A percentile compares a stretch with the other conserved stretches of the same genome.
Conservation (phyloP, 2,329 filamentous ascomycete genomes). For the Mariannaea elegans region DNA sequence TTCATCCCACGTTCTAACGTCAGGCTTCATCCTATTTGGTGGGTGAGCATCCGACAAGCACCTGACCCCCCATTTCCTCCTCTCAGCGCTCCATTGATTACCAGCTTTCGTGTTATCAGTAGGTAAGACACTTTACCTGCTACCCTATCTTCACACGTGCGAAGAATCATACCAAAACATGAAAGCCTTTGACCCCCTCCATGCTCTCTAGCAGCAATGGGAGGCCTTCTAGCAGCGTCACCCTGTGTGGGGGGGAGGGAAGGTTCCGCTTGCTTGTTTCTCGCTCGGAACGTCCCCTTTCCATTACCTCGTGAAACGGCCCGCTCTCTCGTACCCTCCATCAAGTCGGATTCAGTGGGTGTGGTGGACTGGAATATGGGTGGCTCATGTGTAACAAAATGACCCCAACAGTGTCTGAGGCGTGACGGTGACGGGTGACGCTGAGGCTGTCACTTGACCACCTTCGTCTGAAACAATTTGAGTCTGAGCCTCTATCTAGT, state of each 20-base stretch:
- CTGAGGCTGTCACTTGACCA: conserved; percentile 25
- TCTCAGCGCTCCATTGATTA: conserved; percentile 12
- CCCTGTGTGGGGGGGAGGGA: neutral
- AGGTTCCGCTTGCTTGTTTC: conserved; percentile 5
- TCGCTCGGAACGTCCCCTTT: conserved; percentile 17
- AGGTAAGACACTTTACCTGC: neutral
- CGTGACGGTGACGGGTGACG: conserved; percentile 27
- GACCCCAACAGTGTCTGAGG: conserved; percentile 24
- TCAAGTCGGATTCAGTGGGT: conserved; percentile 11
- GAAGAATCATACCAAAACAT: conserved; percentile 7
- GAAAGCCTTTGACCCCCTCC: neutral
- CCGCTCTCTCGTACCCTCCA: conserved; percentile 40
- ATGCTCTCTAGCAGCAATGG: neutral
- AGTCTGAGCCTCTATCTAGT: conserved; percentile 19
- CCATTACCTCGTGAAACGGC: conserved; percentile 38
- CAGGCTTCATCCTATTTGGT: conserved; percentile 23
- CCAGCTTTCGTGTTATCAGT: conserved; percentile 11
- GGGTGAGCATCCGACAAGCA: conserved; percentile 32
- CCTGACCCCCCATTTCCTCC: conserved; percentile 28
- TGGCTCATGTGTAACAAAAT: conserved; percentile 25
- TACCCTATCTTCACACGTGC: conserved; percentile 18
- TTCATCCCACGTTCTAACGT: conserved; percentile 24
- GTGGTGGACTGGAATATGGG: conserved; percentile 20
- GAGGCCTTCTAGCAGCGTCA: neutral
- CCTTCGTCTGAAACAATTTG: conserved; percentile 24